These are phyloP conservation scores for Carallia pectinifolia DNA, from an alignment of 345 rosid genomes.

Conservation along the genomic window DNA sequence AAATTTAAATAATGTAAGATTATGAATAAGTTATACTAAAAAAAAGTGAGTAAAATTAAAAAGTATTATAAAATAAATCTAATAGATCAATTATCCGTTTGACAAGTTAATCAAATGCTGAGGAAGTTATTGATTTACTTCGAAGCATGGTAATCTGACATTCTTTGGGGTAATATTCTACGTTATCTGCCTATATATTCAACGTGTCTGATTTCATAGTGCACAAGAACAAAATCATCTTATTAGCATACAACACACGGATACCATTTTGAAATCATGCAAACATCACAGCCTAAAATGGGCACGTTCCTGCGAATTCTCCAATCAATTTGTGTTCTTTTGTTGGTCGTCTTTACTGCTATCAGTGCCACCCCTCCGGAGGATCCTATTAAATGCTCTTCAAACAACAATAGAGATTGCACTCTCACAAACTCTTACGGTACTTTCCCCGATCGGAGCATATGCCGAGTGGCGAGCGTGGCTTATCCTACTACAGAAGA, in stretches of 20 bases:
- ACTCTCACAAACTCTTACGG: conserved; percentile 72
- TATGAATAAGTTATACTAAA: no score
- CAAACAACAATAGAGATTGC: conserved; percentile 41
- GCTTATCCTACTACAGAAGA: conserved; percentile 58
- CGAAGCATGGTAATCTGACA: neutral
- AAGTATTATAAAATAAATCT: no score
- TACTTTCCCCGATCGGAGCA: conserved; percentile 58
- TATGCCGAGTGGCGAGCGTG: conserved; percentile 53
- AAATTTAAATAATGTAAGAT: no score
- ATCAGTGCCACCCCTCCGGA: conserved; percentile 48
- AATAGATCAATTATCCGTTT: no score
- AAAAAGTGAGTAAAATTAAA: no score
- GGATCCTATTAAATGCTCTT: conserved; percentile 55
- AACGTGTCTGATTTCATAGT: no score
- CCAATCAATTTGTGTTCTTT: conserved; percentile 5
- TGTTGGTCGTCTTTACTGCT: conserved; percentile 20
- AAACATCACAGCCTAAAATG: neutral
- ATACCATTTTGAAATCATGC: neutral
- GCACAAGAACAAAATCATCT: neutral
- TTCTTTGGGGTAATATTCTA: conserved; percentile 3
- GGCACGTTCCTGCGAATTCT: conserved; percentile 1
- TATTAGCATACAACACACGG: neutral
- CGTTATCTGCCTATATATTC: neutral
- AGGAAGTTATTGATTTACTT: neutral
- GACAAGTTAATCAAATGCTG: neutral